Evolutionary conservation across 2,329 filamentous ascomycete genomes (phyloP).

Genomic region (Pseudocercospora eumusae): DNA sequence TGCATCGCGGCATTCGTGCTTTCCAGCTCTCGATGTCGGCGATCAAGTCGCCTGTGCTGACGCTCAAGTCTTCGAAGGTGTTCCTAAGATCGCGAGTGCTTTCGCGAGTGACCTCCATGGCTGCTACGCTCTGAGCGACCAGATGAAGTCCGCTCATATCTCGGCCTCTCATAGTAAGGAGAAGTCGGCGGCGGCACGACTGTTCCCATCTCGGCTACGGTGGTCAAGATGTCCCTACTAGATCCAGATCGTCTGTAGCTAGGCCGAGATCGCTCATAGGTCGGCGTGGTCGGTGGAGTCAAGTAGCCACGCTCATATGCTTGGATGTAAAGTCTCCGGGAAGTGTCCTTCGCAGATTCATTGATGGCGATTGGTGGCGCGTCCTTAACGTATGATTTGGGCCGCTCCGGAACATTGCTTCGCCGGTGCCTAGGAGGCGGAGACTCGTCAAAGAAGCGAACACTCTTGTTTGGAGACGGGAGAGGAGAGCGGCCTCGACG

Average conservation of each 20-base stretch:
- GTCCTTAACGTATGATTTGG: slow-evolving; percentile 25
- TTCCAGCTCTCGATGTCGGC: neutral
- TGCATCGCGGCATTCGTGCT: neutral
- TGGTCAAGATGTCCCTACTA: slow-evolving; percentile 2
- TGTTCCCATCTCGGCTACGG: neutral
- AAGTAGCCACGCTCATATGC: slow-evolving; percentile 2
- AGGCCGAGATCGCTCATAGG: neutral
- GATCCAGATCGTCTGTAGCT: neutral
- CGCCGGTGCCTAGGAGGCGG: slow-evolving; percentile 15
- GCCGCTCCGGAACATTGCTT: slow-evolving; percentile 15
- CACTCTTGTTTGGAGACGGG: slow-evolving; percentile 21
- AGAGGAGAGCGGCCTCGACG: slow-evolving; percentile 8
- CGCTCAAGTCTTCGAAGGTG: neutral
- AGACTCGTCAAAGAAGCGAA: slow-evolving; percentile 26
- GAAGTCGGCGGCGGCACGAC: slow-evolving; percentile 1
- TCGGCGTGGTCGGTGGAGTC: neutral
- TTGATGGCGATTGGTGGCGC: slow-evolving; percentile 26
- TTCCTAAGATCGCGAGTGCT: neutral
- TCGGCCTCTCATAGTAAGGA: slow-evolving; percentile 1
- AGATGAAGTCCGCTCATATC: neutral
- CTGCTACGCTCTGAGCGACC: slow-evolving; percentile 1
- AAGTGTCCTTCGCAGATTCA: slow-evolving; percentile 27
- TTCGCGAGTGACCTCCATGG: neutral
- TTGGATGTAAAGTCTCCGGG: slow-evolving; percentile 20
- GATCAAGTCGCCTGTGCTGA: neutral